Evolutionary conservation across 768 basidiomycete genomes (phyloP), one percentile per base, ranked within the genome.

Genomic region (Trametes cingulata): DNA sequence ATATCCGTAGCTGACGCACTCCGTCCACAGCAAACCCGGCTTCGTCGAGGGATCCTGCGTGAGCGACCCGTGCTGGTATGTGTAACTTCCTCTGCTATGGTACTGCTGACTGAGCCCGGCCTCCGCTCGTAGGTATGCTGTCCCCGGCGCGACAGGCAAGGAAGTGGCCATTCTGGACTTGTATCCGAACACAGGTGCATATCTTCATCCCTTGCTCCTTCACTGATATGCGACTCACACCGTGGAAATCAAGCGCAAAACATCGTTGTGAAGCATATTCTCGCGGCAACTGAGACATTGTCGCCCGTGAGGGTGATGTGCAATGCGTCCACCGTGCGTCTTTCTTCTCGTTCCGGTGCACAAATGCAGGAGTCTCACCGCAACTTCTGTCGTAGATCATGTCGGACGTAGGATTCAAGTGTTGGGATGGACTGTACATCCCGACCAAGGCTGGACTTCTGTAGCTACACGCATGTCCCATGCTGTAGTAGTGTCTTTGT

Each of bases 1-100:
- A 6, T n/a, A 6, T 27, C 12, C 10, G 20, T 20, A 45, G 8
- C 22, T 15, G 40, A 39, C 14, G 1, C 35, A 27, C 37, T 15
- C 41, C 54, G 29, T 20, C 10, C 76, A 77, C 55, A 74, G 71
- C 10, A 78, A 51, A 40, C 65, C 80, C 2, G 69, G 70, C 2
- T 85, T 74, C 61, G 78, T 83, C 37, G 85, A 86, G 69, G 84
- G 84, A 13, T 80, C 80, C 1, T 87, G 85, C 62, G 71, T 87
- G 20, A 75, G 69, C 22, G 82, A 86, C 65, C 85, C 84, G 5
- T 86, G 84, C 72, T 86, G 85, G 84, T 77, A 37, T 35, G 24
- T 46, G 0, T n/a, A 17, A 1, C 20, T 12, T n/a, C 43, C 19
- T 27, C 35, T 13, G 10, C 19, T 9, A 19, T 42, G 20, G 25